These are phyloP conservation scores for Millerago galiae DNA, from an alignment of 805 yeast genomes.

Conservation along the genomic window DNA sequence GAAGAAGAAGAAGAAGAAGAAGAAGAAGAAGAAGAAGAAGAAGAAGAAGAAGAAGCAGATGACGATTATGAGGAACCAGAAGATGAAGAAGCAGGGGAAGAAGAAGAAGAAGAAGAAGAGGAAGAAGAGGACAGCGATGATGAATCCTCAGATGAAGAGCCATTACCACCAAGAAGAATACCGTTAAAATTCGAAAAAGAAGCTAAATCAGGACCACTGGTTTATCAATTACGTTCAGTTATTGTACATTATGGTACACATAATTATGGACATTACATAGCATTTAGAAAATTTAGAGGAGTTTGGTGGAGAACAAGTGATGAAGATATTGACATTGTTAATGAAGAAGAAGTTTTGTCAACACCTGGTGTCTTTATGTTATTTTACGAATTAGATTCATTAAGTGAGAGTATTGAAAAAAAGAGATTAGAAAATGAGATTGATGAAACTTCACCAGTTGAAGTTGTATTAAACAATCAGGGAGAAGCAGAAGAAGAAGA, in stretches of 20 bases:
- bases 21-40: constrained; percentile 4
- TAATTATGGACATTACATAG: constrained; percentile 95
- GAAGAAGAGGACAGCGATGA: constrained; percentile 1
- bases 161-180: constrained; percentile 6
- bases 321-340: constrained; percentile 74
- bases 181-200: constrained; percentile 12
- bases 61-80: neutral
- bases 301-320: constrained; percentile 96
- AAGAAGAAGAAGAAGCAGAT: neutral
- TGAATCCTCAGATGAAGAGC: constrained; percentile 4
- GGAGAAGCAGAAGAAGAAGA: neutral
- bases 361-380: constrained; percentile 91
- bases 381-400: constrained; percentile 64
- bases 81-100: neutral
- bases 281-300: constrained; percentile 74
- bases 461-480: constrained; percentile 21
- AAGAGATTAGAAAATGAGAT: constrained; percentile 1
- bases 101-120: constrained; percentile 1
- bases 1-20: neutral
- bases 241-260: constrained; percentile 94
- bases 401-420: constrained; percentile 19
- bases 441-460: constrained; percentile 4
- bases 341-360: constrained; percentile 71
- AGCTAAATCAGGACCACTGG: constrained; percentile 34
- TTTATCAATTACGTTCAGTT: constrained; percentile 74